Conservation (phyloP, 2,329 filamentous ascomycete genomes). For the Fusarium stilboides region DNA sequence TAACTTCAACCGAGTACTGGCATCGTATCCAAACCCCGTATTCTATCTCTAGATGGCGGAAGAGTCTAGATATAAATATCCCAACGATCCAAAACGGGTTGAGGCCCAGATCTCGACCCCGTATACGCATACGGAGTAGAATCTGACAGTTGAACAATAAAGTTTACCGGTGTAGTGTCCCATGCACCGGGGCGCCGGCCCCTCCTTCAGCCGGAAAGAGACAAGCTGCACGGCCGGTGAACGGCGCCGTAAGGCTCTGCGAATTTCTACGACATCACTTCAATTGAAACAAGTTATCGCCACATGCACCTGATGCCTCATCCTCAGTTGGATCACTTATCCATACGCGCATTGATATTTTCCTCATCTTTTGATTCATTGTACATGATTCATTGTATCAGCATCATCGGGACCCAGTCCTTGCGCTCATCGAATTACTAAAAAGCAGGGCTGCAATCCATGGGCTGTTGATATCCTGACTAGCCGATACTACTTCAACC, state of each 20-base stretch:
- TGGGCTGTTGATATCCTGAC: conserved; percentile 28
- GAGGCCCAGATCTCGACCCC: too few relatives aligned
- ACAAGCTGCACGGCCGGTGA: conserved; percentile 28
- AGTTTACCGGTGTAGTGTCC: conserved; percentile 20
- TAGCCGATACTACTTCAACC: conserved; percentile 23
- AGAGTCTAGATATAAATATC: not conserved
- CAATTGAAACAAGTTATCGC: conserved; percentile 33
- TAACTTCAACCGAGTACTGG: too few relatives aligned
- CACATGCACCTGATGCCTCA: conserved; percentile 17
- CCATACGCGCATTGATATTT: not conserved
- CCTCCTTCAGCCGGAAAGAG: conserved; percentile 42
- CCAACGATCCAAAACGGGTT: not conserved
- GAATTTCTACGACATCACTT: conserved; percentile 35
- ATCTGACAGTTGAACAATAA: conserved; percentile 3
- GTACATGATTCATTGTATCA: conserved; percentile 4
- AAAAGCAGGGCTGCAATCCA: conserved; percentile 32
- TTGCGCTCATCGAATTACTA: conserved; percentile 24
- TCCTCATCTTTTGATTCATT: not conserved
- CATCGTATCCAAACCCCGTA: not conserved
- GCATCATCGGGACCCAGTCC: conserved; percentile 6
- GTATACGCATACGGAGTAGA: not conserved
- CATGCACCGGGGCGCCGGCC: conserved; percentile 37
- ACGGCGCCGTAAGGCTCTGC: conserved; percentile 31
- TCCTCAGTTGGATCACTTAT: not conserved
- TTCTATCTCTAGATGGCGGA: not conserved